Evolutionary conservation across 1,284 basidiomycete species (phyloP).

Genomic region (Vanrija sp.): DNA sequence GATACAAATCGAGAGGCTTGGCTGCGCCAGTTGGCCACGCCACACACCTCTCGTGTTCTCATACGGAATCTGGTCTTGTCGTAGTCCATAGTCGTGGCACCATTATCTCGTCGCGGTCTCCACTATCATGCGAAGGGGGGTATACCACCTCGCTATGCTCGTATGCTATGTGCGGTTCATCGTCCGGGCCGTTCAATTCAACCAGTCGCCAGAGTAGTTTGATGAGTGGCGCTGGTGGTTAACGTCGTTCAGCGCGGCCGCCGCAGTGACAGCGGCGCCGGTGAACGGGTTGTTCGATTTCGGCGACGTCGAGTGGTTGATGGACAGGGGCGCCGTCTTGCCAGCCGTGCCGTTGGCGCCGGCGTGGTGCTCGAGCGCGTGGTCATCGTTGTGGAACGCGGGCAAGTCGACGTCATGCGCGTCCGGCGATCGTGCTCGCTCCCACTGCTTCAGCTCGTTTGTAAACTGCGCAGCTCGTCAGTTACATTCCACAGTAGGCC

Average conservation of each 20-base stretch:
- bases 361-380: neutral
- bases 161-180: too few relatives aligned
- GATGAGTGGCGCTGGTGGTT: slow-evolving; percentile 3
- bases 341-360: neutral
- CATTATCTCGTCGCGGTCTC: too few relatives aligned
- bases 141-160: too few relatives aligned
- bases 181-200: too few relatives aligned
- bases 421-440: slow-evolving; percentile 37
- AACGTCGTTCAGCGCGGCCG: neutral
- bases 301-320: neutral
- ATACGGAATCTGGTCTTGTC: too few relatives aligned
- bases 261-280: neutral
- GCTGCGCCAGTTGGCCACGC: neutral
- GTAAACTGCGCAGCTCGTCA: slow-evolving; percentile 29
- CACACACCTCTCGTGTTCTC: neutral
- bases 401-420: neutral
- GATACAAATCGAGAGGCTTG: too few relatives aligned
- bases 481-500: neutral
- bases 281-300: too few relatives aligned
- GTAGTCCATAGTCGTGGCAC: too few relatives aligned
- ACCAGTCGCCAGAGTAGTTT: slow-evolving; percentile 11
- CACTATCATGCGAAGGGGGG: neutral
- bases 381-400: neutral
- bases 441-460: slow-evolving; percentile 47
- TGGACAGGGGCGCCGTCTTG: neutral